A percentile compares a stretch with the other conserved stretches of the same genome.
These are phyloP conservation scores for Ascochyta koolunga DNA, from an alignment of 2,329 filamentous ascomycete species.

Conservation along the genomic window DNA sequence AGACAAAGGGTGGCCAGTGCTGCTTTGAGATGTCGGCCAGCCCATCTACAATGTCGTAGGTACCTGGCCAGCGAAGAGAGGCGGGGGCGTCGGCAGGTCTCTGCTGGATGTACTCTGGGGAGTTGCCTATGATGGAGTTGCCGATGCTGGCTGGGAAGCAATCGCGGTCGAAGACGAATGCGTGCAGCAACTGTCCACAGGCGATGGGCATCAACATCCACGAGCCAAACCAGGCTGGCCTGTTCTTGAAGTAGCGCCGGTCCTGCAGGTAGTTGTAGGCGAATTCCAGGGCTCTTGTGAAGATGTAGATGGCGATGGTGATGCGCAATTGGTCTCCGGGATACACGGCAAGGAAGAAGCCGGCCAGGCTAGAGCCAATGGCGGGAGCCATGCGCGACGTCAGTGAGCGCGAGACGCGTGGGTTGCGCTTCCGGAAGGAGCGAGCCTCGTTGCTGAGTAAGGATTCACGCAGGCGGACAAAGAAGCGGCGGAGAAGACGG, in stretches of 20 bases:
- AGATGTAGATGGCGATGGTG: constrained; percentile 79
- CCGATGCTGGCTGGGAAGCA: constrained; percentile 64
- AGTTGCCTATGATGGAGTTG: constrained; percentile 71
- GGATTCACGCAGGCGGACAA: constrained; percentile 76
- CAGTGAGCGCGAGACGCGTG: constrained; percentile 72
- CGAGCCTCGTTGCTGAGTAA: constrained; percentile 79
- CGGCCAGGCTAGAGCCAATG: constrained; percentile 86
- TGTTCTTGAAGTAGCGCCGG: constrained; percentile 66
- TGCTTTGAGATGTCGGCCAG: constrained; percentile 80
- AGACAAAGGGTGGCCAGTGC: constrained; percentile 86
- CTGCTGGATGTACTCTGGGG: constrained; percentile 77
- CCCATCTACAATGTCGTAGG: constrained; percentile 78
- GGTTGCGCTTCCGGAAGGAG: constrained; percentile 83
- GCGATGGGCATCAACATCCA: constrained; percentile 59
- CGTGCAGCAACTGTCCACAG: constrained; percentile 57
- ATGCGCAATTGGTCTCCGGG: constrained; percentile 73
- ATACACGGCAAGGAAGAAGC: constrained; percentile 80
- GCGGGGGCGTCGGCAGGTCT: constrained; percentile 72
- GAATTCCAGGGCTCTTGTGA: constrained; percentile 84
- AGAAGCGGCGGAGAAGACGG: constrained; percentile 87
- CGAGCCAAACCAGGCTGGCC: constrained; percentile 68
- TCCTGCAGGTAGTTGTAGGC: constrained; percentile 83
- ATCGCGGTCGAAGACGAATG: constrained; percentile 59
- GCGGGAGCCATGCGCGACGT: constrained; percentile 86
- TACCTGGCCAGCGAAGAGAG: constrained; percentile 73